Conservation (phyloP, 768 basidiomycete species). For the Xerocomus potaroensis region DNA sequence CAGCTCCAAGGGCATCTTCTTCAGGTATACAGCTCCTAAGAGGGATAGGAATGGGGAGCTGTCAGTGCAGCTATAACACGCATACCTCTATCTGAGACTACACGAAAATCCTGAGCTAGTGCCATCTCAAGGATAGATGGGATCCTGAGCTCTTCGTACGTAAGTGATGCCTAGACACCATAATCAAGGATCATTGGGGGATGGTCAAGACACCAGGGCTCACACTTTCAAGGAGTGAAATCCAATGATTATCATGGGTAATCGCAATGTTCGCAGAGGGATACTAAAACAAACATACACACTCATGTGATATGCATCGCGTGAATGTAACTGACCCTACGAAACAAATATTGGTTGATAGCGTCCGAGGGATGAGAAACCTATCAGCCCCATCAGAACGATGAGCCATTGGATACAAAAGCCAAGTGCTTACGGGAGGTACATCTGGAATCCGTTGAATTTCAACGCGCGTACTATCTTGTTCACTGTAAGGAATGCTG, state of each 20-base stretch:
- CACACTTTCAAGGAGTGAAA: not conserved
- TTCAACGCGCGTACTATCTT: not conserved
- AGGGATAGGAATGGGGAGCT: not conserved
- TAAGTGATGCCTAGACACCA: not conserved
- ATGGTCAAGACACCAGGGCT: too few species aligned
- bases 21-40: constrained; percentile 1
- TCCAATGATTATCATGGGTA: not conserved
- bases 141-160: not conserved
- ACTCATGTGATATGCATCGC: not conserved
- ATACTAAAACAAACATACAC: not conserved
- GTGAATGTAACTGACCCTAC: not conserved
- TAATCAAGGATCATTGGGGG: not conserved
- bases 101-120: not conserved
- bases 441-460: not conserved
- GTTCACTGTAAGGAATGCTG: not conserved
- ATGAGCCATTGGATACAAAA: not conserved
- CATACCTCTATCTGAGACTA: constrained; percentile 1
- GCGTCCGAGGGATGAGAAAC: constrained; percentile 11
- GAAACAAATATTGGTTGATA: constrained; percentile 7
- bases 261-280: constrained; percentile 1
- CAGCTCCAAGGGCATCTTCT: not conserved
- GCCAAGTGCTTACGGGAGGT: not conserved
- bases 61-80: too few species aligned
- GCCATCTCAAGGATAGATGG: not conserved
- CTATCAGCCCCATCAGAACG: not conserved